Base-by-base conservation (phyloP, 352 stramenopile genomes). In the Globisporangium splendens region DNA sequence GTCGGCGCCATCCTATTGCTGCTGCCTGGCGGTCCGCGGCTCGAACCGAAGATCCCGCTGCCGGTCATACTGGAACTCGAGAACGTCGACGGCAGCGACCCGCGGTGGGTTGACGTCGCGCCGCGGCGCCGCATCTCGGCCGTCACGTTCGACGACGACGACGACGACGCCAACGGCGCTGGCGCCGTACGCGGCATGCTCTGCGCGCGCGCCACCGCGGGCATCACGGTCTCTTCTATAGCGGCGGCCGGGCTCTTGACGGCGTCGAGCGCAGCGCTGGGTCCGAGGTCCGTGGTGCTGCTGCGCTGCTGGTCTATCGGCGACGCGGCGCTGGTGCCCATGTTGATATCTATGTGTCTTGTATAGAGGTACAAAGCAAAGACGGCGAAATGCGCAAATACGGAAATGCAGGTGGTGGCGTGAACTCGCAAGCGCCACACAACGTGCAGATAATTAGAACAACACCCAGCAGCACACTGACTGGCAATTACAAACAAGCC, bases 121-220 rank as follows among this genome's bases (percentile, higher is more conserved):
- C 52, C 59, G 46, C 58, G 53, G 18, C 48, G 42, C 12, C 58
- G 58, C 58, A 64, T 64, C 13, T 64, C 58, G 3, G 52, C 46
- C 1, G 50, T 56, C 33, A 54, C 47, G 22, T 63, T 63, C 44
- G 50, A 46, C 13, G 50, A 68, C 15, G 68, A 72, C 43, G 89
- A 61, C 75, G 70, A 53, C 38, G 8, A 43, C 38, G n/a, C n/a
- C n/a, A n/a, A n/a, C n/a, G n/a, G n/a, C n/a, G n/a, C n/a, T n/a
- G 38, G 14, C 38, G 39, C 12, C 39, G 39, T 3, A 8, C 39
- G 39, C 3, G 39, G 39, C 39, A 44, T 44, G 39, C 39, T 44
- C 39, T 44, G 39, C 10, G 39, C 39, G 39, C 39, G 39, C 39
- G 39, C 39, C 39, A 44, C 39, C 13, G n/a, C 39, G 1, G 39